A percentile compares a stretch with the other conserved stretches of the same genome.
These are phyloP conservation scores for Dichotomocladium elegans DNA, from an alignment of 371 early-diverging fungal genomes.

Conservation along the genomic window DNA sequence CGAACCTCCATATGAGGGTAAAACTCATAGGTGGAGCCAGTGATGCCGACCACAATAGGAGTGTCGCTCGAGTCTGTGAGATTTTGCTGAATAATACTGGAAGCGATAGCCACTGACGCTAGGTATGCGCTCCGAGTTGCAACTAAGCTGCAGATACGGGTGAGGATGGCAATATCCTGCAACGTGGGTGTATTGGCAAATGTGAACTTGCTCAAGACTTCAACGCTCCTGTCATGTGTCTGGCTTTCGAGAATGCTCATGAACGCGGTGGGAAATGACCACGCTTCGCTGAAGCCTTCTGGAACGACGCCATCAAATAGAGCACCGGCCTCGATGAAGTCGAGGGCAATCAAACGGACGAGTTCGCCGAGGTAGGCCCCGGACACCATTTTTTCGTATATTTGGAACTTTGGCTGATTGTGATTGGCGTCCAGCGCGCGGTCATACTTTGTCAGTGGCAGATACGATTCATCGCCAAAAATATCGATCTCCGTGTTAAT, in stretches of 20 bases:
- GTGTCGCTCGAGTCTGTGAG: conserved; percentile 5
- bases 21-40: conserved; percentile 37
- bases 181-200: conserved; percentile 21
- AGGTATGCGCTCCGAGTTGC: conserved; percentile 29
- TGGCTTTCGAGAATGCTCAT: conserved; percentile 54
- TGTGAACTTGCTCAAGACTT: conserved; percentile 6
- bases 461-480: conserved; percentile 66
- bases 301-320: conserved; percentile 66
- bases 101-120: conserved; percentile 26
- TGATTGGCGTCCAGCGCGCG: conserved; percentile 66
- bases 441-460: conserved; percentile 82
- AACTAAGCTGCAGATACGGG: conserved; percentile 26
- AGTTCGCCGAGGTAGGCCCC: conserved; percentile 93
- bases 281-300: conserved; percentile 49
- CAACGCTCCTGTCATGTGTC: conserved; percentile 2
- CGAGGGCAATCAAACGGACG: conserved; percentile 64
- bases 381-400: conserved; percentile 87
- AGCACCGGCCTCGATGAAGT: conserved; percentile 64
- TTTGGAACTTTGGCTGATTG: conserved; percentile 68
- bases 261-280: conserved; percentile 70
- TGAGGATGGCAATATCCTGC: conserved; percentile 30
- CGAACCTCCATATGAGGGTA: conserved; percentile 42
- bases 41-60: conserved; percentile 31
- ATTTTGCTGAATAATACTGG: conserved; percentile 30
- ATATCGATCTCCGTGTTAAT: conserved; percentile 83